A percentile compares a stretch with the other conserved stretches of the same genome.
These are phyloP conservation scores for Wickerhamiella parazyma DNA, from an alignment of 805 yeast species.

Conservation along the genomic window DNA sequence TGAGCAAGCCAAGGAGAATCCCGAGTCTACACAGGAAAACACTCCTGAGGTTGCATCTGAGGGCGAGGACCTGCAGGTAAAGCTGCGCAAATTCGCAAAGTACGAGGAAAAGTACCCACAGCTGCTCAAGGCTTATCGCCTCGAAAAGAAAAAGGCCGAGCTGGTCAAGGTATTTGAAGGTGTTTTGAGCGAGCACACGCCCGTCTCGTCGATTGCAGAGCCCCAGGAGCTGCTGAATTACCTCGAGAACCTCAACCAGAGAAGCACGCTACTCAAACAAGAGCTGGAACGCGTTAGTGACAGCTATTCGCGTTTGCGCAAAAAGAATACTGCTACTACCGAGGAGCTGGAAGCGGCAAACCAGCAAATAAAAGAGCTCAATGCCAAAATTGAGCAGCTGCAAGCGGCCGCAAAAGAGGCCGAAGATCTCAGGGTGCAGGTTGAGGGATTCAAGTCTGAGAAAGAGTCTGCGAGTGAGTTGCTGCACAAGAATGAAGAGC, in stretches of 20 bases:
- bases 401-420: constrained; percentile 6
- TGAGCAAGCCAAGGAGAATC: constrained; percentile 10
- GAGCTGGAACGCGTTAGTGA: constrained; percentile 44
- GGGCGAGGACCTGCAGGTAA: constrained; percentile 11
- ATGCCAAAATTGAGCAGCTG: constrained; percentile 10
- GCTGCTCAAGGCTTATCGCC: constrained; percentile 69
- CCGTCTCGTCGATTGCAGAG: constrained; percentile 62
- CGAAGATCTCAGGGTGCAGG: constrained; percentile 11
- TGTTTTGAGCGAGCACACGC: constrained; percentile 65
- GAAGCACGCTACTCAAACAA: constrained; percentile 44
- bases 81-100: constrained; percentile 26
- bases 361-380: constrained; percentile 8
- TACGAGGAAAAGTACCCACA: constrained; percentile 84
- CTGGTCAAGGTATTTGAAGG: constrained; percentile 50
- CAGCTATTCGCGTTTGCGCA: constrained; percentile 13
- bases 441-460: background rate
- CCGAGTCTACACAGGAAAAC: constrained; percentile 3
- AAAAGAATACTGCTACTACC: constrained; percentile 6
- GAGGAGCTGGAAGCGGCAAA: constrained; percentile 2
- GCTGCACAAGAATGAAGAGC: background rate
- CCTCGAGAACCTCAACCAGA: constrained; percentile 46
- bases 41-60: constrained; percentile 6
- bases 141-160: constrained; percentile 55
- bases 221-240: constrained; percentile 57
- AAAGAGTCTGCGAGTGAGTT: background rate